Evolutionary conservation across 805 yeast species (phyloP).

Genomic region (Kodamaea hsintzibuensis): DNA sequence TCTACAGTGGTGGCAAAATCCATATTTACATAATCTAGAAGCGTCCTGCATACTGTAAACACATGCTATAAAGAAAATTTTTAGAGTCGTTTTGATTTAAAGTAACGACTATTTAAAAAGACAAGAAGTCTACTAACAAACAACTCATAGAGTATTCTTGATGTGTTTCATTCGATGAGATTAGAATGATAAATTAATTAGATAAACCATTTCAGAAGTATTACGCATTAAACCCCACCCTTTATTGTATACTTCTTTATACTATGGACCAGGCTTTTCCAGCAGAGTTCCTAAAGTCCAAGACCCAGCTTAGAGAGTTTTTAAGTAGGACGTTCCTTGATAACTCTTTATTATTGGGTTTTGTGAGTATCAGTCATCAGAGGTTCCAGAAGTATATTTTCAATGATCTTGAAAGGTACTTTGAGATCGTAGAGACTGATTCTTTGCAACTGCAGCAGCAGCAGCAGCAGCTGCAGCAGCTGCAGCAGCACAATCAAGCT

Average conservation of each 20-base stretch:
- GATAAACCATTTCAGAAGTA: not conserved
- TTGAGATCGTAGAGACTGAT: slow-evolving; percentile 14
- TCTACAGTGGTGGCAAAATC: slow-evolving; percentile 6
- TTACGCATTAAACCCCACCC: not conserved
- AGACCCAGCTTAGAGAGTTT: slow-evolving; percentile 29
- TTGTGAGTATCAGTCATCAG: slow-evolving; percentile 49
- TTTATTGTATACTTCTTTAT: not conserved
- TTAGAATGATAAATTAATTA: not conserved
- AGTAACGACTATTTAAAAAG: not conserved
- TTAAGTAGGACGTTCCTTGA: slow-evolving; percentile 27
- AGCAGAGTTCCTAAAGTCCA: slow-evolving; percentile 11
- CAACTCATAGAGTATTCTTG: not conserved
- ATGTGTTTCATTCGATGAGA: slow-evolving; percentile 1
- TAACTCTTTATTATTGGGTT: slow-evolving; percentile 49
- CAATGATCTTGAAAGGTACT: slow-evolving; percentile 36
- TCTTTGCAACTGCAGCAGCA: not conserved
- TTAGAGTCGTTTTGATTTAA: not conserved
- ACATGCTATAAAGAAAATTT: not conserved
- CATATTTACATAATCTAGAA: not conserved
- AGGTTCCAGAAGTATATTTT: slow-evolving; percentile 45
- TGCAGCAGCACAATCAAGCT: not conserved
- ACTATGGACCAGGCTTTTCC: slow-evolving; percentile 1
- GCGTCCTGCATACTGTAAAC: not conserved
- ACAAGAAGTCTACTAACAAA: not conserved
- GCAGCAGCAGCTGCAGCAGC: not conserved